Base-by-base conservation (phyloP, 306 rosid species). In the Crataegus laevigata region DNA sequence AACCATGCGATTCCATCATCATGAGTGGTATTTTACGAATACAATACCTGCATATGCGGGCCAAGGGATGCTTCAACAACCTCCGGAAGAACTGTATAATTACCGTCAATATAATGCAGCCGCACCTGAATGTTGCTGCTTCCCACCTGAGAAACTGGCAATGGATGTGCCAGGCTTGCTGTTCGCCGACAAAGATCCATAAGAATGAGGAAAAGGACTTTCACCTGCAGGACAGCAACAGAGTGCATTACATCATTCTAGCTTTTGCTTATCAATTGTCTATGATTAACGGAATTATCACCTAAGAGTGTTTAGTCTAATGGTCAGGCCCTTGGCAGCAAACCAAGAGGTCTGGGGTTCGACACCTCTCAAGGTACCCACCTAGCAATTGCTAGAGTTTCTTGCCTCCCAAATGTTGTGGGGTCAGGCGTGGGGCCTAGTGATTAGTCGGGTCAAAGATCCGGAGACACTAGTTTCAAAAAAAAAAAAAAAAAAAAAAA, bases 81-180 rank as follows among this genome's bases (percentile, higher is more conserved):
- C 84, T 94, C 96, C 18, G 98, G 98, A 72, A 91, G 87, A 67
- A 94, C 97, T 14, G 96, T 91, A 73, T 91, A 91, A 83, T 90
- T 91, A 30, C 98, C 97, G 68, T 94, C 98, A 75, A 91, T 94
- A 75, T 90, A 94, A 86, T 94, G 98, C 80, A 94, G 87, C 80
- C 94, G 90, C 65, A 91, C 96, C 82, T 94, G 98, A 82, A 88
- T 90, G 87, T 80, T 91, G 85, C 64, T 78, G 74, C 96, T 86
- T 68, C 96, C 97, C 64, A 94, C 94, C 87, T 94, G 98, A 71
- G 98, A 94, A 78, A 90, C 90, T 62, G 98, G 98, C 62, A 94
- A 81, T 28, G 96, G 94, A 75, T 94, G 98, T 72, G 81, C 82
- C 80, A 87, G 80, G 69, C 77, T 82, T 60, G 93, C 77, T 50